Conservation (phyloP, 192 early-diverging fungal species). For the Entomortierella parvispora region DNA sequence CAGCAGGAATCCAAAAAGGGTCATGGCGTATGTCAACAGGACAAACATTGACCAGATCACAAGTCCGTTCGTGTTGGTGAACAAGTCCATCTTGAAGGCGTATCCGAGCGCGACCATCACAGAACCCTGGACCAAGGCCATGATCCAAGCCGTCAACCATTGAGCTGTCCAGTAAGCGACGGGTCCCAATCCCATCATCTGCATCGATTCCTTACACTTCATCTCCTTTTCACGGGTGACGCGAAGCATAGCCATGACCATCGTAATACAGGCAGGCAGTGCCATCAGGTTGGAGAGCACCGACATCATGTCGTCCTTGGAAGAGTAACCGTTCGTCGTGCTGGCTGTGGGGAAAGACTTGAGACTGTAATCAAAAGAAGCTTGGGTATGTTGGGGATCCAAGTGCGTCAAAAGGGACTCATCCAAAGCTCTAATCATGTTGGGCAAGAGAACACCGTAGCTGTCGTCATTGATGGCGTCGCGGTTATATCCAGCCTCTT, state of each 20-base stretch:
- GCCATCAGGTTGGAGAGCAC: slow-evolving; percentile 58
- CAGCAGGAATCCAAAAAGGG: slow-evolving; percentile 69
- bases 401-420: slow-evolving; percentile 37
- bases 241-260: slow-evolving; percentile 65
- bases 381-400: slow-evolving; percentile 37
- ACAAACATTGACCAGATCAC: slow-evolving; percentile 69
- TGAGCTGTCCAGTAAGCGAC: slow-evolving; percentile 71
- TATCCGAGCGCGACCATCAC: slow-evolving; percentile 68
- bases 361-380: slow-evolving; percentile 40
- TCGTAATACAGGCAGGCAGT: slow-evolving; percentile 62
- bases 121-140: slow-evolving; percentile 64
- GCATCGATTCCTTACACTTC: slow-evolving; percentile 75
- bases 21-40: slow-evolving; percentile 76
- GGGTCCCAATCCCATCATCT: slow-evolving; percentile 77
- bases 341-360: slow-evolving; percentile 71
- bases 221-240: slow-evolving; percentile 77
- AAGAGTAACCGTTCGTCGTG: slow-evolving; percentile 55
- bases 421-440: slow-evolving; percentile 39
- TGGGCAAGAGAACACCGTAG: slow-evolving; percentile 27
- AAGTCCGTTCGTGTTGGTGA: slow-evolving; percentile 65
- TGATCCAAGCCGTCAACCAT: slow-evolving; percentile 66
- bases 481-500: slow-evolving; percentile 33
- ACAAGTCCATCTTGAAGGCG: slow-evolving; percentile 68
- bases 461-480: slow-evolving; percentile 2
- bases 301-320: slow-evolving; percentile 64